Percentiles rank a stretch among this genome's conserved stretches.
Conservation (phyloP, 306 rosid species). For the Sicyos baderoa region DNA sequence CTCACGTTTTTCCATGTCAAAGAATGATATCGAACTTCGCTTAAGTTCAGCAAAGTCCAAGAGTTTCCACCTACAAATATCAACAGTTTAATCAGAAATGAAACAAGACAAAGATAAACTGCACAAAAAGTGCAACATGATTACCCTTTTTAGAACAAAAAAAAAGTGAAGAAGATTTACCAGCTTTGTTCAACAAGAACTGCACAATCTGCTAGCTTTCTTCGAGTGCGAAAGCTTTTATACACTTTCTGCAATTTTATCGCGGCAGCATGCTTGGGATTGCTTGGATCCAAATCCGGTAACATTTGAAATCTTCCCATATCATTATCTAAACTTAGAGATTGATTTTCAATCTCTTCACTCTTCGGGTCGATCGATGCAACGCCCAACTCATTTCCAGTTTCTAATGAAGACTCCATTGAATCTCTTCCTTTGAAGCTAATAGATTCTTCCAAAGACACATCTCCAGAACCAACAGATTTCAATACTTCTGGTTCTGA, state of each 20-base stretch:
- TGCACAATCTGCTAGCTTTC: constrained; percentile 98
- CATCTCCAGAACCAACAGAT: constrained; percentile 59
- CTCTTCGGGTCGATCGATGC: constrained; percentile 27
- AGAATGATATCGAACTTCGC: constrained; percentile 86
- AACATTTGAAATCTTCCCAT: constrained; percentile 24
- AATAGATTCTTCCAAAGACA: constrained; percentile 65
- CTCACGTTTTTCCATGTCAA: constrained; percentile 89
- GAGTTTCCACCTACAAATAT: constrained; percentile 80
- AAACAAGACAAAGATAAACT: background rate
- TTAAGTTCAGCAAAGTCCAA: constrained; percentile 92
- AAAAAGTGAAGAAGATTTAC: constrained; percentile 27
- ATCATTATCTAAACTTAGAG: constrained; percentile 32
- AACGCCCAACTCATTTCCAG: constrained; percentile 23
- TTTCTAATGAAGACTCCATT: constrained; percentile 29
- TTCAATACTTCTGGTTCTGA: constrained; percentile 51
- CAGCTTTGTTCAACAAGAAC: constrained; percentile 99
- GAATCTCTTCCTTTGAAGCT: constrained; percentile 57
- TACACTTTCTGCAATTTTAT: constrained; percentile 90
- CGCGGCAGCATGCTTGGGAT: constrained; percentile 80
- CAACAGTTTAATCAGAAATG: constrained; percentile 16
- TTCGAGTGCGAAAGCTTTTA: constrained; percentile 92
- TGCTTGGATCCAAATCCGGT: constrained; percentile 45
- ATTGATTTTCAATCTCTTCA: constrained; percentile 35
- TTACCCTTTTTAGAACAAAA: background rate
- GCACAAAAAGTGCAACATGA: constrained; percentile 21